Conservation (phyloP, 202 grass and related monocot species). For the Setaria viridis region DNA sequence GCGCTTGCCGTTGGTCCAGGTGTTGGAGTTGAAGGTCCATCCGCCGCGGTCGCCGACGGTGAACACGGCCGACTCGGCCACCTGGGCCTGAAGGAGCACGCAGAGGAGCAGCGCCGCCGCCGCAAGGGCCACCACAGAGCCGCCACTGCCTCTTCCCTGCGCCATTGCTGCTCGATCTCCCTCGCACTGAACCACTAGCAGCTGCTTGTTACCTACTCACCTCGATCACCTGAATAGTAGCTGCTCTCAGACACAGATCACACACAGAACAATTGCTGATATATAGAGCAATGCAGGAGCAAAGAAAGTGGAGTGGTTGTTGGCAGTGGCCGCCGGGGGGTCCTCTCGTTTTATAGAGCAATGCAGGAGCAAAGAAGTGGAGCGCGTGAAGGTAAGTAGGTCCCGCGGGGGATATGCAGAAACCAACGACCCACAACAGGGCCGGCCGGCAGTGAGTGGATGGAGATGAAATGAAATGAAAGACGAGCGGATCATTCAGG, state of each 20-base stretch:
- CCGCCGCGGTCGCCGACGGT: slow-evolving; percentile 70
- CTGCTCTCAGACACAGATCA: no score
- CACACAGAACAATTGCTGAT: no score
- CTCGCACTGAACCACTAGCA: no score
- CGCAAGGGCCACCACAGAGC: neutral
- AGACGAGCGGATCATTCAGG: neutral
- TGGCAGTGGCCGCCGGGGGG: slow-evolving; percentile 2
- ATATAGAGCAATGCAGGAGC: neutral
- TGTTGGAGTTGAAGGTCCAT: slow-evolving; percentile 58
- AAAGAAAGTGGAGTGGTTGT: slow-evolving; percentile 27
- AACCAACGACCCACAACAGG: slow-evolving; percentile 51
- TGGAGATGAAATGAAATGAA: neutral
- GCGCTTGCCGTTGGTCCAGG: slow-evolving; percentile 72
- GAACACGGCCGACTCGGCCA: slow-evolving; percentile 62
- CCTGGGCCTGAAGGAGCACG: slow-evolving; percentile 53
- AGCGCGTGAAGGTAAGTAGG: slow-evolving; percentile 45
- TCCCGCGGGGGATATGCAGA: neutral
- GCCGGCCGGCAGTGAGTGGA: no score
- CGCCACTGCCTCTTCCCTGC: slow-evolving; percentile 66
- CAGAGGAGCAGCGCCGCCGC: slow-evolving; percentile 46
- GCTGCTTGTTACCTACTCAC: no score
- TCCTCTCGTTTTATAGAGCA: slow-evolving; percentile 18
- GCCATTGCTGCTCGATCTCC: slow-evolving; percentile 6
- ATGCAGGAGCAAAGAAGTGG: slow-evolving; percentile 13
- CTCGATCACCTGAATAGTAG: no score